phyloP scores from a whole-genome alignment of 371 early-diverging fungal species.

The Actinomortierella wolfii region DNA sequence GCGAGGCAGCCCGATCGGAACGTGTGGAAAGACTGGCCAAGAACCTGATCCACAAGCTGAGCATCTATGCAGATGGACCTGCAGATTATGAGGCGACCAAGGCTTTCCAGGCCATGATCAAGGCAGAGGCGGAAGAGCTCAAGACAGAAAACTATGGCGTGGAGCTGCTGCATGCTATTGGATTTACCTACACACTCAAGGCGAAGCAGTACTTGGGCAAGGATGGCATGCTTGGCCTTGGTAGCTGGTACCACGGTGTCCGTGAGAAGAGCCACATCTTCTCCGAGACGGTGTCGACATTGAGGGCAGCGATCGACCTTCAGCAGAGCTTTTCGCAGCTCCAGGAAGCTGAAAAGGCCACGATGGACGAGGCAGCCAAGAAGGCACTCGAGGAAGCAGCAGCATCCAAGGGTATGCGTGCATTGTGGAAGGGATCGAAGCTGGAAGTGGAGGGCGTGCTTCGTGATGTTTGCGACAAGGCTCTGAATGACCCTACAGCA shows the following conservation, averaged over 20 bases:
- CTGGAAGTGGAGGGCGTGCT: constrained; percentile 93
- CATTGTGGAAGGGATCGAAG: constrained; percentile 93
- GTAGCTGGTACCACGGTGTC: constrained; percentile 67
- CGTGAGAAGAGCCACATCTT: constrained; percentile 86
- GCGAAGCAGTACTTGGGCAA: constrained; percentile 82
- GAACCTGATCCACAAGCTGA: constrained; percentile 78
- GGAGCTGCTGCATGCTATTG: constrained; percentile 91
- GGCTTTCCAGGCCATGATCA: constrained; percentile 71
- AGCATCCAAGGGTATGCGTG: constrained; percentile 81
- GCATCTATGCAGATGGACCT: constrained; percentile 72
- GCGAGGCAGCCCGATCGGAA: constrained; percentile 65
- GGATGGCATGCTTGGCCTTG: constrained; percentile 73
- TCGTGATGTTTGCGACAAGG: constrained; percentile 88
- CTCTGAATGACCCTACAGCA: constrained; percentile 67
- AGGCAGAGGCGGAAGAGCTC: constrained; percentile 85
- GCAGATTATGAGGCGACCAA: constrained; percentile 54
- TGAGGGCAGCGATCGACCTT: constrained; percentile 88
- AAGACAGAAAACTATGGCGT: constrained; percentile 90
- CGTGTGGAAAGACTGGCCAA: constrained; percentile 75
- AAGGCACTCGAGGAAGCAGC: constrained; percentile 72
- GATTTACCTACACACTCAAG: constrained; percentile 86
- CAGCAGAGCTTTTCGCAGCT: constrained; percentile 87
- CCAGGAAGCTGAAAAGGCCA: constrained; percentile 85
- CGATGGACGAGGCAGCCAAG: constrained; percentile 65
- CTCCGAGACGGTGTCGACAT: constrained; percentile 86